Percentiles rank a stretch among this genome's conserved stretches.
Evolutionary conservation across 2,329 filamentous ascomycete species (phyloP).

Genomic region (Huntiella decipiens): DNA sequence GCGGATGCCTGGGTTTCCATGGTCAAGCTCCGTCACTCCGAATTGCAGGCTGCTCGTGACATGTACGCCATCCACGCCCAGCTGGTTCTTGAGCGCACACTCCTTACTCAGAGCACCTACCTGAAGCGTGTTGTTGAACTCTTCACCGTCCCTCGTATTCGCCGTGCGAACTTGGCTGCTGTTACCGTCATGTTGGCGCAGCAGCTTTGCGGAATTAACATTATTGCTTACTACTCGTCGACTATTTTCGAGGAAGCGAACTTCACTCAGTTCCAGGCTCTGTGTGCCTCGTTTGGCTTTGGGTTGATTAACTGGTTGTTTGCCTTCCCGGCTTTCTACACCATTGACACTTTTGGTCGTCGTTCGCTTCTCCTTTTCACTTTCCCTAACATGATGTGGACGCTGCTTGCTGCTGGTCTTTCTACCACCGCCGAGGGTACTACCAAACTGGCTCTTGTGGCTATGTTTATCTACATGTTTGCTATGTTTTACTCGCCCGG

Average conservation of each 20-base stretch:
- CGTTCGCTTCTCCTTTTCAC: slow-evolving; percentile 43
- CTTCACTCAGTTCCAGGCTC: slow-evolving; percentile 20
- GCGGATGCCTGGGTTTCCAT: slow-evolving; percentile 36
- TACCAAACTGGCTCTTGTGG: slow-evolving; percentile 32
- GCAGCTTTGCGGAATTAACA: slow-evolving; percentile 40
- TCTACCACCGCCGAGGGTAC: slow-evolving; percentile 21
- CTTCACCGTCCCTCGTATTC: slow-evolving; percentile 37
- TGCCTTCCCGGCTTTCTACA: slow-evolving; percentile 46
- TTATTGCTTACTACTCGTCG: slow-evolving; percentile 30
- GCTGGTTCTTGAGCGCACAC: slow-evolving; percentile 18
- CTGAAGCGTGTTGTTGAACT: slow-evolving; percentile 34
- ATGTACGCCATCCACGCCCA: slow-evolving; percentile 36
- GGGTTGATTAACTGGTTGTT: slow-evolving; percentile 43
- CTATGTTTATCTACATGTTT: slow-evolving; percentile 46
- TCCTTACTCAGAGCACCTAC: slow-evolving; percentile 24
- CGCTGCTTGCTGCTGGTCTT: slow-evolving; percentile 26
- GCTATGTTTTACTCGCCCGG: slow-evolving; percentile 47
- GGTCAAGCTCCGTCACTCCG: slow-evolving; percentile 34
- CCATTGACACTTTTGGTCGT: slow-evolving; percentile 48
- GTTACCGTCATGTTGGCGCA: slow-evolving; percentile 49
- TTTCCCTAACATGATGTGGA: slow-evolving; percentile 47
- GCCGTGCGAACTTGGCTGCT: slow-evolving; percentile 45
- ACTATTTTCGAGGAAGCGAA: slow-evolving; percentile 27
- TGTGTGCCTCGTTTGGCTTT: slow-evolving; percentile 26
- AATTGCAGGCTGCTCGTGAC: slow-evolving; percentile 42